A percentile compares a stretch with the other conserved stretches of the same genome.
phyloP scores from a whole-genome alignment of 2,329 filamentous ascomycete genomes.

The Seiridium cupressi region DNA sequence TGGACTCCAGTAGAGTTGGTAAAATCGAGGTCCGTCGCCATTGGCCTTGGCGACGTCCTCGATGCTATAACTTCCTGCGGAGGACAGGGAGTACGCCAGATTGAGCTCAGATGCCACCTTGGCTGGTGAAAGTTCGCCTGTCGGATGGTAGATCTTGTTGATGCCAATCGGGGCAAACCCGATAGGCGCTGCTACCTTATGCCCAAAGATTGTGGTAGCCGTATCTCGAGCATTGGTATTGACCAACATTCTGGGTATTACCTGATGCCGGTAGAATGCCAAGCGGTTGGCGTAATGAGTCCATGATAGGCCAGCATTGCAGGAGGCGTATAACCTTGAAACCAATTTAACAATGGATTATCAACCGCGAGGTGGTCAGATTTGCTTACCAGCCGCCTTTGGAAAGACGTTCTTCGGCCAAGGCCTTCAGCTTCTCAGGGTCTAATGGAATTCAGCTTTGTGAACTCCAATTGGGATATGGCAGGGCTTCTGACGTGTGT shows the following conservation, averaged over 20 bases:
- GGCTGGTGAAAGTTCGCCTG: slow-evolving; percentile 46
- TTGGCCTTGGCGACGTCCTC: slow-evolving; percentile 24
- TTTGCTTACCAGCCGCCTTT: slow-evolving; percentile 49
- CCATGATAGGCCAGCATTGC: slow-evolving; percentile 52
- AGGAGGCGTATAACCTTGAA: slow-evolving; percentile 50
- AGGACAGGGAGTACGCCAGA: slow-evolving; percentile 22
- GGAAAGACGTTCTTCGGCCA: slow-evolving; percentile 54
- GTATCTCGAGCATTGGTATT: slow-evolving; percentile 61
- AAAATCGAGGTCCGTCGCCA: slow-evolving; percentile 20
- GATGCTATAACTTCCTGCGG: slow-evolving; percentile 23
- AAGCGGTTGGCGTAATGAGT: slow-evolving; percentile 57
- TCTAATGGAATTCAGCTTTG: slow-evolving; percentile 28
- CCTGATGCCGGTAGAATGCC: slow-evolving; percentile 62
- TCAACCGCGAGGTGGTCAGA: too few species aligned
- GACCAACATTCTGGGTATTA: slow-evolving; percentile 60
- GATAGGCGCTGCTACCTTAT: slow-evolving; percentile 51
- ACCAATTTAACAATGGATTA: neutral
- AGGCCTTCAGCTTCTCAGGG: slow-evolving; percentile 56
- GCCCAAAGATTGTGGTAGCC: slow-evolving; percentile 56
- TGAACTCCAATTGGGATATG: too few species aligned
- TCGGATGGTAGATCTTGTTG: slow-evolving; percentile 59
- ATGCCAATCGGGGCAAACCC: slow-evolving; percentile 24
- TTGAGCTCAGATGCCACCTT: slow-evolving; percentile 15
- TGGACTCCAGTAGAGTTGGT: slow-evolving; percentile 24
- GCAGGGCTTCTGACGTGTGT: slow-evolving; percentile 16